These are phyloP conservation scores for Claviceps monticola DNA, from an alignment of 2,329 filamentous ascomycete species.

Conservation along the genomic window DNA sequence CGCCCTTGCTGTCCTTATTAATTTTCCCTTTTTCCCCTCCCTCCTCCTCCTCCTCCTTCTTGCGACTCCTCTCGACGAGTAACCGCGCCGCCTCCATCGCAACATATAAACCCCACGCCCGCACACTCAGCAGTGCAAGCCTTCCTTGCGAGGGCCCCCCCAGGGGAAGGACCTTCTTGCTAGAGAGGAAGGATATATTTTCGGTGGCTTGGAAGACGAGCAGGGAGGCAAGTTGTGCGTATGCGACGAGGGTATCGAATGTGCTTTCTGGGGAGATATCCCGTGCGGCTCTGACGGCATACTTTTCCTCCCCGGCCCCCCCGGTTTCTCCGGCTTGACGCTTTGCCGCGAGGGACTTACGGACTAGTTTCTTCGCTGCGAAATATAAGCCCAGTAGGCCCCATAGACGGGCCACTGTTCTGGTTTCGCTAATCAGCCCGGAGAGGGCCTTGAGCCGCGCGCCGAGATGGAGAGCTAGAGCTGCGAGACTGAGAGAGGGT, in stretches of 20 bases:
- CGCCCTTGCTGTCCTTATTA: no score
- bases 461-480: constrained; percentile 34
- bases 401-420: constrained; percentile 66
- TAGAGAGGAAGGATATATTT: constrained; percentile 65
- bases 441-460: constrained; percentile 46
- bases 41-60: constrained; percentile 18
- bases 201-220: constrained; percentile 65
- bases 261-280: constrained; percentile 16
- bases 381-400: constrained; percentile 60
- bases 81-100: constrained; percentile 61
- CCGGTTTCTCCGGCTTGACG: constrained; percentile 9
- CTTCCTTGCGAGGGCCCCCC: constrained; percentile 40
- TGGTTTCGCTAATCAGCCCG: constrained; percentile 52
- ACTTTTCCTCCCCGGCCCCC: constrained; percentile 13
- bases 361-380: constrained; percentile 42
- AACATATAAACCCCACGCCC: constrained; percentile 71
- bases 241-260: constrained; percentile 39
- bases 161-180: constrained; percentile 55
- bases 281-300: constrained; percentile 21
- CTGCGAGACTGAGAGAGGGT: constrained; percentile 21
- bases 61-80: constrained; percentile 28
- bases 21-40: no score
- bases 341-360: constrained; percentile 12
- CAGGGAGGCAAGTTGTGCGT: constrained; percentile 54
- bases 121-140: constrained; percentile 58